phyloP scores from a whole-genome alignment of 345 rosid genomes.

The Luvunga scandens region DNA sequence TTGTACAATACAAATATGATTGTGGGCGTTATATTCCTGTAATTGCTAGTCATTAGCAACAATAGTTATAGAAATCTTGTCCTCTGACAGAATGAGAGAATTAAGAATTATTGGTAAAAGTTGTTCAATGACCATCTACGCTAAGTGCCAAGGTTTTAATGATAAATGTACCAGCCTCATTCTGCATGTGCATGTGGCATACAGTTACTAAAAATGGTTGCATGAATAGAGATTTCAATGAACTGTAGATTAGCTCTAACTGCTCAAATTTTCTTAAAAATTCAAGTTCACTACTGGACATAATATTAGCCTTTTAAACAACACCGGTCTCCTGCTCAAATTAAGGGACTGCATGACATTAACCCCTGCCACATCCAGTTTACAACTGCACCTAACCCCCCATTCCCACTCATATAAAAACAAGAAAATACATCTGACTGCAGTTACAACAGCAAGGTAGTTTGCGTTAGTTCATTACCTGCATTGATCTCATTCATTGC shows the following conservation, averaged over 20 bases:
- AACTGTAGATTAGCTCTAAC: background rate
- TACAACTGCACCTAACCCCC: background rate
- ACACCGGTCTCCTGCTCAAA: background rate
- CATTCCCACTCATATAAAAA: background rate
- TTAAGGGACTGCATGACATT: background rate
- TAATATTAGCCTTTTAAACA: background rate
- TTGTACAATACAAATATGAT: background rate
- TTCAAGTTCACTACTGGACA: background rate
- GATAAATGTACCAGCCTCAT: background rate
- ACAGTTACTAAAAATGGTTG: background rate
- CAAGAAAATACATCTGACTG: background rate
- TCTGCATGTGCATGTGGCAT: background rate
- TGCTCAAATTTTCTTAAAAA: background rate
- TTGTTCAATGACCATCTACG: too few relatives aligned
- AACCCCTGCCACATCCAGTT: background rate
- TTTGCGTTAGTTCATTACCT: constrained; percentile 37
- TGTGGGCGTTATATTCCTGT: background rate
- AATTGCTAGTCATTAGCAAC: background rate
- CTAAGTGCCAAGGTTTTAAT: background rate
- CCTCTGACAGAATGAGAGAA: background rate
- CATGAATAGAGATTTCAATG: background rate
- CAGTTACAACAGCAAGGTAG: background rate
- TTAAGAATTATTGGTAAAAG: too few relatives aligned
- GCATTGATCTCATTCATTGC: constrained; percentile 99
- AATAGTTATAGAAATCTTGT: background rate